phyloP scores from a whole-genome alignment of 371 early-diverging fungal species.

The Apophysomyces ossiformis region DNA sequence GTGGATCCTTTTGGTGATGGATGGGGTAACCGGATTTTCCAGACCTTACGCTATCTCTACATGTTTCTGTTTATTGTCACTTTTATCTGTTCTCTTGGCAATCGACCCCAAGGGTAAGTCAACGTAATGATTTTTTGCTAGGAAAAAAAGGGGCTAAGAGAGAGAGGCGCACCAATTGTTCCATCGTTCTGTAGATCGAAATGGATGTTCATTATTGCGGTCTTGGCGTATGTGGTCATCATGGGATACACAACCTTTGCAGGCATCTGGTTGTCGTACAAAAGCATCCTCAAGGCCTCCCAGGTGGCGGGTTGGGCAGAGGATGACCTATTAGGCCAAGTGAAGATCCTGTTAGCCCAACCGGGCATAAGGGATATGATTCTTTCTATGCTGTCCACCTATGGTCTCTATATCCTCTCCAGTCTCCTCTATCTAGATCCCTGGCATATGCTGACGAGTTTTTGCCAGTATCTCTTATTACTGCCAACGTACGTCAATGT shows the following conservation, averaged over 20 bases:
- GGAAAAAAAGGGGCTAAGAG: background rate
- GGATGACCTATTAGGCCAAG: slow-evolving; percentile 18
- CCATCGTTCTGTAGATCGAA: slow-evolving; percentile 42
- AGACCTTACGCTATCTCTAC: slow-evolving; percentile 62
- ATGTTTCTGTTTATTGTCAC: slow-evolving; percentile 65
- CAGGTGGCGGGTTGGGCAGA: slow-evolving; percentile 25
- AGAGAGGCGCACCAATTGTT: slow-evolving; percentile 28
- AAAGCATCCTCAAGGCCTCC: slow-evolving; percentile 36
- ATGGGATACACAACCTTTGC: slow-evolving; percentile 65
- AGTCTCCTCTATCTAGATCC: slow-evolving; percentile 85
- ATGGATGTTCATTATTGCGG: slow-evolving; percentile 58
- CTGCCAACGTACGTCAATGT: slow-evolving; percentile 90
- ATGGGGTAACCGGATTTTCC: slow-evolving; percentile 52
- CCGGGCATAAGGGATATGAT: slow-evolving; percentile 78
- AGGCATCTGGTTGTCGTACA: slow-evolving; percentile 49
- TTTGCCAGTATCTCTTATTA: slow-evolving; percentile 85
- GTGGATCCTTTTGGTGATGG: slow-evolving; percentile 63
- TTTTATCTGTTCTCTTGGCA: slow-evolving; percentile 83
- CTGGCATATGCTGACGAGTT: slow-evolving; percentile 92
- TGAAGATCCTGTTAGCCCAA: slow-evolving; percentile 28
- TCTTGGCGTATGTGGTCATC: slow-evolving; percentile 55
- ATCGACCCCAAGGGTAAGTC: slow-evolving; percentile 82
- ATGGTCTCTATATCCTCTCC: slow-evolving; percentile 84
- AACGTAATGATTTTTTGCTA: too few species aligned
- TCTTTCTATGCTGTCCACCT: slow-evolving; percentile 79